Base-by-base conservation (phyloP, 2,329 filamentous ascomycete species). In the Nemania sp. region DNA sequence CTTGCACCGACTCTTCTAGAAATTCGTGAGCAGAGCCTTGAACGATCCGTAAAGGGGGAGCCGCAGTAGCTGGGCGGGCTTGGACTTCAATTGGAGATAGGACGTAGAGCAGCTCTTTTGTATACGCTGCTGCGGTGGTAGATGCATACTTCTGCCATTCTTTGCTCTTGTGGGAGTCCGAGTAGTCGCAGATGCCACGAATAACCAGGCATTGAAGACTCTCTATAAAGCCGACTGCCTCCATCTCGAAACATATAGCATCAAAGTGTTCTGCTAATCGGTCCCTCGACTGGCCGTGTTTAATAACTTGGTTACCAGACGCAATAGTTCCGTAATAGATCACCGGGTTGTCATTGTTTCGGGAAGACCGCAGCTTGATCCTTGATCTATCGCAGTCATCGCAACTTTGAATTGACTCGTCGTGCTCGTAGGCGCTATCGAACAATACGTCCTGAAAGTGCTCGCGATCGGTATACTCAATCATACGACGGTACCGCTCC, bases 221-320 rank as follows among this genome's bases (percentile, higher is more conserved):
- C 22, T 52, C 45, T 39, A 52, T 49, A 3, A 56, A 20, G 15
- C 60, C 53, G n/a, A 49, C 53, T 2, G 43, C 43, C 33, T 56
- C 37, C 43, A 62, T 60, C 39, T 60, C 54, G 31, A 62, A 52
- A 28, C 57, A 62, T 5, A 61, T 48, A 9, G 47, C 51, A 6
- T 49, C 34, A 12, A 51, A 48, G 7, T 41, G 4, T 11, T 30
- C 15, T 7, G 48, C 55, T 3, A 57, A 28, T 19, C 19, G 26
- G 24, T 62, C 53, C 31, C 58, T 55, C 9, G 31, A 42, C 9
- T n/a, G 8, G 3, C 44, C 49, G 39, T 62, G 30, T 37, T 56
- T 57, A 9, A 62, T 59, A 5, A 62, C 52, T 41, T 54, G 51
- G 24, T 61, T 62, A 5, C 44, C 56, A 45, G 53, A 62, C 1